Percentiles rank a stretch among this genome's conserved stretches.
These are phyloP conservation scores for Candida railenensis DNA, from an alignment of 805 yeast genomes.

Conservation along the genomic window DNA sequence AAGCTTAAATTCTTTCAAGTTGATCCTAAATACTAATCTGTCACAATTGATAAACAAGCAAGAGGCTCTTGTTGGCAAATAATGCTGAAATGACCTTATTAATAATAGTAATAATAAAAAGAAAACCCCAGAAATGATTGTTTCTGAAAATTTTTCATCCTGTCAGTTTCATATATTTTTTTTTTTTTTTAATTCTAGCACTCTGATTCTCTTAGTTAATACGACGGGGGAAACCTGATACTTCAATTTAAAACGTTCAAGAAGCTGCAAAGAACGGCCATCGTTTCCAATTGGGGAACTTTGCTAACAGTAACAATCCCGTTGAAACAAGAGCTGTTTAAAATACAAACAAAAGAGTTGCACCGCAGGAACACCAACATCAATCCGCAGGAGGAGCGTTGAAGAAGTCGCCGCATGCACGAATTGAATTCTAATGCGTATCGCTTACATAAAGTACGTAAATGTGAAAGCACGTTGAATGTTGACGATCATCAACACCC, in stretches of 20 bases:
- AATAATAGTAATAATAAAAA: not conserved
- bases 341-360: not conserved
- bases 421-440: slow-evolving; percentile 3
- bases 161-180: not conserved
- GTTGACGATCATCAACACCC: slow-evolving; percentile 1
- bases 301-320: not conserved
- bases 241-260: too few relatives aligned
- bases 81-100: not conserved
- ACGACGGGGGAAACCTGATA: too few relatives aligned
- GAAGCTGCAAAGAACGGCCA: too few relatives aligned
- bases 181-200: too few relatives aligned
- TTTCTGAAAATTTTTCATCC: not conserved
- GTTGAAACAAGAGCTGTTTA: not conserved
- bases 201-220: too few relatives aligned
- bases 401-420: slow-evolving; percentile 5
- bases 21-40: not conserved
- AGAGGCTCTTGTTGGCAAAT: not conserved
- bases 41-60: slow-evolving; percentile 1
- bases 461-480: not conserved
- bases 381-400: slow-evolving; percentile 5
- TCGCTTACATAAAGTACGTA: slow-evolving; percentile 2
- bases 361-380: slow-evolving; percentile 1
- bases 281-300: not conserved
- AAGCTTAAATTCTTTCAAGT: not conserved
- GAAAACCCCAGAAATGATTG: not conserved